Base-by-base conservation (phyloP, 2,329 filamentous ascomycete species). In the Sporothrix curviconia region DNA sequence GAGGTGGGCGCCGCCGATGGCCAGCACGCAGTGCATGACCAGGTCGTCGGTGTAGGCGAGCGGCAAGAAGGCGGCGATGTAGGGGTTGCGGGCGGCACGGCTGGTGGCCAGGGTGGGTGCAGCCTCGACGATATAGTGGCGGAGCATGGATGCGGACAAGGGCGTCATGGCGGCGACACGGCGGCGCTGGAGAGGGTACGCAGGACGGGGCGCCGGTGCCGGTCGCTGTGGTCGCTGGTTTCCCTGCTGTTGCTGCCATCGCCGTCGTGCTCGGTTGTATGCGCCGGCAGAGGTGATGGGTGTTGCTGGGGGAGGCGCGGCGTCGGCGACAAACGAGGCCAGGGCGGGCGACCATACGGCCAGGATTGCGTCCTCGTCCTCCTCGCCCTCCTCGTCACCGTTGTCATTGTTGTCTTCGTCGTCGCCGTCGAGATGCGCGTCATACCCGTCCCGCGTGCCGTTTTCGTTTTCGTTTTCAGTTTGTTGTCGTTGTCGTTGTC, bases 41-140 rank as follows among this genome's bases (percentile, higher is more conserved):
- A 65, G 60, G 44, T 65, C 62, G 59, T 65, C 63, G 39, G 53
- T 54, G 36, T 63, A 61, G 25, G 64, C 64, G 19, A 65, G 60
- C 28, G 64, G 64, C 36, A 65, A 50, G 12, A 65, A 42, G 37
- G 54, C 50, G 5, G 56, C 49, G 3, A 65, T 15, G 17, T 55
- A 63, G 1, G 64, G 61, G 56, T 64, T 64, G 57, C 47, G 54
- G 3, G 52, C 37, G 4, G 55, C 52, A 32, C 40, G 43, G 36
- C 47, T 42, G n/a, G 59, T 58, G n/a, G 57, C 47, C 15, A 63
- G 39, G 4, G 24, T 34, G 4, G 57, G 56, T 14, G 54, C 58
- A 4, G 60, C 50, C 53, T 59, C 49, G 30, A 60, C 57, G 14
- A 64, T 59, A 51, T 57, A 63, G 39, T 60, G 58, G 6, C 63